These are phyloP conservation scores for Lecanoromycetidae sp. DNA, from an alignment of 2,329 filamentous ascomycete genomes.

Conservation along the genomic window DNA sequence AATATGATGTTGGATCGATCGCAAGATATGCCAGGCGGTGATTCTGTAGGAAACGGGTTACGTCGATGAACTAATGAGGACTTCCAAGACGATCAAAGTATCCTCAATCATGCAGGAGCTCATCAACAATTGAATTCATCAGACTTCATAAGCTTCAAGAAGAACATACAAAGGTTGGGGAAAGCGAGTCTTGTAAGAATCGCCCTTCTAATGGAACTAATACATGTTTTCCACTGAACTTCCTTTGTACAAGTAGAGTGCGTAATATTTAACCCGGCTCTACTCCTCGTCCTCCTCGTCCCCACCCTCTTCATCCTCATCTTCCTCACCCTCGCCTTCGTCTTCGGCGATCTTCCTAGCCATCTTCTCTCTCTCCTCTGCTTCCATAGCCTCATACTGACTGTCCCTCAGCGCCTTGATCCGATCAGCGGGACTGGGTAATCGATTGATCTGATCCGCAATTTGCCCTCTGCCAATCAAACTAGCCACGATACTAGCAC, in stretches of 20 bases:
- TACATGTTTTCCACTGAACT: no score
- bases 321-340: constrained; percentile 20
- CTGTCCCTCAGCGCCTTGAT: constrained; percentile 39
- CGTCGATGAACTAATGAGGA: no score
- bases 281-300: constrained; percentile 4
- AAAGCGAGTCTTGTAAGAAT: no score
- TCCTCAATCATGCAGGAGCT: no score
- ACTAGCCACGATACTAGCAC: constrained; percentile 65
- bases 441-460: constrained; percentile 40
- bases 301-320: constrained; percentile 8
- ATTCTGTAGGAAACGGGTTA: no score
- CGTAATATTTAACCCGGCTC: not conserved
- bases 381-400: constrained; percentile 35
- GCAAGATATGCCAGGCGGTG: no score
- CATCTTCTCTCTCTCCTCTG: constrained; percentile 28
- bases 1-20: no score
- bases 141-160: no score
- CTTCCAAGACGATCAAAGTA: no score
- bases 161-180: not conserved
- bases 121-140: no score
- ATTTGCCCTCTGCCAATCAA: constrained; percentile 75
- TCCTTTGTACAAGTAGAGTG: no score
- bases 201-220: no score
- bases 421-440: constrained; percentile 35
- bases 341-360: constrained; percentile 23